Evolutionary conservation across 768 basidiomycete genomes (phyloP), one percentile per base, ranked within the genome.

Genomic region (Artomyces pyxidatus): DNA sequence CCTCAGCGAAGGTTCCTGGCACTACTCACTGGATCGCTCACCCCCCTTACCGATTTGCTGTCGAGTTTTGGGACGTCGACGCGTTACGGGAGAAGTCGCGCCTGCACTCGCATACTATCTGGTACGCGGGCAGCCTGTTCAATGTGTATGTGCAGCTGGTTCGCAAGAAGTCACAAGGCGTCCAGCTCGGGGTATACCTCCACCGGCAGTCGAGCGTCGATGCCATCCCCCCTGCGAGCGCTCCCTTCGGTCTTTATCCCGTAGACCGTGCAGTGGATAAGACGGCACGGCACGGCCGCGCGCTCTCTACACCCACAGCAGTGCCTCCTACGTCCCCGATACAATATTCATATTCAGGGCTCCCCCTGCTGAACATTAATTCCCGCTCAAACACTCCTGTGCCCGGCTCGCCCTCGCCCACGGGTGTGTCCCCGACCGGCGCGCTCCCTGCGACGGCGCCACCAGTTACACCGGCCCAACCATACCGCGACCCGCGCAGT

Each of bases 121-220:
- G 88, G 80, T 88, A 92, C 61, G 91, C 86, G 2, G 93, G 93
- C 8, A 89, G 79, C 58, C 69, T 88, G 59, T 93, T 83, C 72
- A 91, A 91, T 54, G 81, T 91, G 2, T 95, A 94, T 59, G 83
- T 93, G 37, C 91, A 95, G 63, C 75, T 92, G 39, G 83, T 91
- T 43, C 78, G 82, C 55, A 89, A 88, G 76, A 94, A 51, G 49
- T 8, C 37, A 10, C 46, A 94, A 63, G 73, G 71, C 22, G 59
- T 72, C 2, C 92, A 96, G 59, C 71, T 95, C 1, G 93, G 93
- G 1, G 80, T 95, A 26, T 95, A 95, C 59, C 73, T 95, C 2
- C 89, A 93, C 61, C 76, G 93, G 7, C 91, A 94, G 63, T 85
- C 83, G 19, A 82, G 72, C 47, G 75, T 88, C 25, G 90, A 93